Conservation (phyloP, 371 early-diverging fungal species). For the Mortierella sp. region DNA sequence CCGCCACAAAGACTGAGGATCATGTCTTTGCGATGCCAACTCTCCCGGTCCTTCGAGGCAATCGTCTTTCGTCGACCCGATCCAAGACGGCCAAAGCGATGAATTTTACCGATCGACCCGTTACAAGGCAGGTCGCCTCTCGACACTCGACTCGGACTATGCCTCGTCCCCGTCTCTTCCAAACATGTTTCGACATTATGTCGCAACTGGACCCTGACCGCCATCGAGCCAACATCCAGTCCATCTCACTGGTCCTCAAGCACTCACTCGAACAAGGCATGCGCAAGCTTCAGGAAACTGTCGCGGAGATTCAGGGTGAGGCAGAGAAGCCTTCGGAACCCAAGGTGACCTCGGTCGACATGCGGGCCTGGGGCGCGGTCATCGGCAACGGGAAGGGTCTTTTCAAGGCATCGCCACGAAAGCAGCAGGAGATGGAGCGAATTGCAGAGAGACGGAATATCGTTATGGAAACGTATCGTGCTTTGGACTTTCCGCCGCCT, state of each 20-base stretch:
- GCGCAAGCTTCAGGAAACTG: slow-evolving; percentile 14
- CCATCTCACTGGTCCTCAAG: slow-evolving; percentile 22
- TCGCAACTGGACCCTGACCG: slow-evolving; percentile 18
- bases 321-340: neutral
- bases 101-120: neutral
- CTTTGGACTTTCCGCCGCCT: slow-evolving; percentile 32
- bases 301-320: neutral
- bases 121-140: neutral
- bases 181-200: slow-evolving; percentile 37
- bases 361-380: slow-evolving; percentile 28
- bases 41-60: slow-evolving; percentile 10
- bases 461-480: slow-evolving; percentile 24
- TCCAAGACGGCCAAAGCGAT: neutral
- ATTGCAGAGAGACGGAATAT: slow-evolving; percentile 25
- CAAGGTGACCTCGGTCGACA: neutral
- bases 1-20: neutral
- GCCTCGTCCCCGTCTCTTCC: slow-evolving; percentile 27
- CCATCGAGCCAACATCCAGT: slow-evolving; percentile 10
- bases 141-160: slow-evolving; percentile 13
- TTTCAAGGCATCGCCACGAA: slow-evolving; percentile 21
- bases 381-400: slow-evolving; percentile 50
- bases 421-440: slow-evolving; percentile 23
- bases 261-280: slow-evolving; percentile 27
- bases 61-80: neutral
- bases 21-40: slow-evolving; percentile 26